Conservation (phyloP, 352 stramenopile species). For the Aphanomyces stellatus region DNA sequence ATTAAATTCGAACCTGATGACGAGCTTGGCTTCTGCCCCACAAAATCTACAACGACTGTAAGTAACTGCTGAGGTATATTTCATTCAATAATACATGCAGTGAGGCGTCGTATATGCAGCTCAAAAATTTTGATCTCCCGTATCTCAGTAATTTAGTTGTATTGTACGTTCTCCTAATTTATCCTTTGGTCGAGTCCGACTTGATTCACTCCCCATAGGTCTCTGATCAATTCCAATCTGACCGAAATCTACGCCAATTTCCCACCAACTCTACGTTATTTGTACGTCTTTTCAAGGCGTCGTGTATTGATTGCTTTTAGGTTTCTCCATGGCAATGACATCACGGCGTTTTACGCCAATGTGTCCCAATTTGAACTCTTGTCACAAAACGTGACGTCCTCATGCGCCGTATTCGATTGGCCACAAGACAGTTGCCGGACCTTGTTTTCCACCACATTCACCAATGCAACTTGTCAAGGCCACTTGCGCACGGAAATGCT, state of each 20-base stretch:
- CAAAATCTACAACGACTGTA: too few relatives aligned
- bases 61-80: too few relatives aligned
- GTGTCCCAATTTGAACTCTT: background rate
- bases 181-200: too few relatives aligned
- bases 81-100: too few relatives aligned
- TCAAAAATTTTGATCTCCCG: too few relatives aligned
- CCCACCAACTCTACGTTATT: background rate
- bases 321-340: conserved; percentile 34
- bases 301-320: conserved; percentile 17
- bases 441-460: conserved; percentile 28
- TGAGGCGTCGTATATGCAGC: too few relatives aligned
- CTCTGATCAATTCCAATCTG: background rate
- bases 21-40: too few relatives aligned
- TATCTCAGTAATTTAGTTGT: too few relatives aligned
- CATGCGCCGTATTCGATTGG: background rate
- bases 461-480: conserved; percentile 30
- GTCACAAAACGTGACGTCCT: conserved; percentile 4
- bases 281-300: background rate
- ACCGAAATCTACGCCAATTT: background rate
- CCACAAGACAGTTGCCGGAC: conserved; percentile 3
- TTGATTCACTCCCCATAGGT: background rate
- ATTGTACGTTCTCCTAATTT: too few relatives aligned
- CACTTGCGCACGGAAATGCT: background rate
- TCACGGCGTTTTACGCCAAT: conserved; percentile 25
- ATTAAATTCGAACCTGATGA: too few relatives aligned